phyloP scores from a whole-genome alignment of 2,329 filamentous ascomycete genomes.

The Pseudocercospora pini-densiflorae region DNA sequence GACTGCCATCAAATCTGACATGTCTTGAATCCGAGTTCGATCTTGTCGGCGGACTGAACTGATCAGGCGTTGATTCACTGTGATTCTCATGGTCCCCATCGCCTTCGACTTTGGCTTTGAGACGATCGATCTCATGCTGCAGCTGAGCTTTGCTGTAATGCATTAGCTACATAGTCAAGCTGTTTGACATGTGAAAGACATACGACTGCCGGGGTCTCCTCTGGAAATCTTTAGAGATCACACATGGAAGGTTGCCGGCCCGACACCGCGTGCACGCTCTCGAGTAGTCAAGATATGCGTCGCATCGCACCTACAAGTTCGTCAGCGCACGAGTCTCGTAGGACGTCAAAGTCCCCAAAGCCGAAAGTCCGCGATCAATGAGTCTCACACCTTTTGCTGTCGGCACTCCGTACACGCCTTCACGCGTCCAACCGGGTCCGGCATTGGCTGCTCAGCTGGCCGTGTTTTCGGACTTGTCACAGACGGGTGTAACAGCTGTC shows the following conservation, averaged over 20 bases:
- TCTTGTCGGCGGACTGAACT: background rate
- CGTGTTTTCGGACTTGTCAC: background rate
- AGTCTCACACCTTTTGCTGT: slow-evolving; percentile 13
- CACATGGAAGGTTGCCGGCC: slow-evolving; percentile 5
- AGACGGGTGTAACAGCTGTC: background rate
- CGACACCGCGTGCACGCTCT: slow-evolving; percentile 12
- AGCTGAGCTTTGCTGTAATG: slow-evolving; percentile 11
- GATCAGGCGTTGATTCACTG: background rate
- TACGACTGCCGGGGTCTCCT: slow-evolving; percentile 9
- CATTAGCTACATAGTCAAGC: background rate
- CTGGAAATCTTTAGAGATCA: slow-evolving; percentile 17
- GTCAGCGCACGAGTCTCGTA: background rate
- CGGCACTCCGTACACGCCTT: slow-evolving; percentile 17
- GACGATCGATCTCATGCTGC: slow-evolving; percentile 11
- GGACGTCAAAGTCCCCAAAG: no score
- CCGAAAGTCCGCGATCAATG: background rate
- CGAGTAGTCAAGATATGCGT: slow-evolving; percentile 14
- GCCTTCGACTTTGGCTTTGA: slow-evolving; percentile 6
- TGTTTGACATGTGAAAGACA: background rate
- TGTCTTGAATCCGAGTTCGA: background rate
- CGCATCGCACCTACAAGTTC: slow-evolving; percentile 1
- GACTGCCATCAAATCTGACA: background rate
- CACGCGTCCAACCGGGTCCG: slow-evolving; percentile 15
- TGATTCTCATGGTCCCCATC: background rate
- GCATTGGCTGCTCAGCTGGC: slow-evolving; percentile 7